phyloP scores from a whole-genome alignment of 305 asterid species.

The Fraxinus sp. region DNA sequence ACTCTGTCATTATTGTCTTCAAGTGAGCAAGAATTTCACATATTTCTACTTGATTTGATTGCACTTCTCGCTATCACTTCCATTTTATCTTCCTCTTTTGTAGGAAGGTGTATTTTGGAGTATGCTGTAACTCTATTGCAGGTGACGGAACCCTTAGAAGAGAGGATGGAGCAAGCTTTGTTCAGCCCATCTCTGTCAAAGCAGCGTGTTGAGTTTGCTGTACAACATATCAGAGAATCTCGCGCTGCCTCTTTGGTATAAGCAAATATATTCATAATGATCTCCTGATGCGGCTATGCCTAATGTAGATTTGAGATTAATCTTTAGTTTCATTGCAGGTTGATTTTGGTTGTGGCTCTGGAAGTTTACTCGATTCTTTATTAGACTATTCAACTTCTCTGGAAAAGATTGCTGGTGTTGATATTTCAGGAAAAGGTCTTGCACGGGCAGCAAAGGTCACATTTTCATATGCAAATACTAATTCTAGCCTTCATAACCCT shows the following conservation, averaged over 20 bases:
- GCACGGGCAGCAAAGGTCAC: slow-evolving; percentile 91
- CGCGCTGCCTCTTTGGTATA: slow-evolving; percentile 71
- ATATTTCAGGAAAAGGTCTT: slow-evolving; percentile 69
- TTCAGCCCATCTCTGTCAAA: slow-evolving; percentile 91
- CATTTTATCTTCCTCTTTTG: slow-evolving; percentile 14
- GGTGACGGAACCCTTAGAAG: slow-evolving; percentile 85
- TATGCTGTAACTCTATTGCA: slow-evolving; percentile 56
- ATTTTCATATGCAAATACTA: not conserved
- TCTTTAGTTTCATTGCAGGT: slow-evolving; percentile 52
- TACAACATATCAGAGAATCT: slow-evolving; percentile 70
- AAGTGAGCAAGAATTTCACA: slow-evolving; percentile 40
- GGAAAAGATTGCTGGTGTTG: slow-evolving; percentile 82
- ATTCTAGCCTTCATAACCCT: not conserved
- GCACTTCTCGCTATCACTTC: not conserved
- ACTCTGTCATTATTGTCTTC: slow-evolving; percentile 48
- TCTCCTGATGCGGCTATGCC: slow-evolving; percentile 2
- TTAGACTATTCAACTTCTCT: slow-evolving; percentile 73
- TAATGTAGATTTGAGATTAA: slow-evolving; percentile 28
- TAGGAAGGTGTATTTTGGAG: slow-evolving; percentile 70
- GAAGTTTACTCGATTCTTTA: slow-evolving; percentile 86
- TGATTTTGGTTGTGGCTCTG: slow-evolving; percentile 98
- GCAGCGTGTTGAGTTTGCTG: slow-evolving; percentile 92
- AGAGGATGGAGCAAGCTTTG: slow-evolving; percentile 90
- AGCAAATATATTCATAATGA: slow-evolving; percentile 22
- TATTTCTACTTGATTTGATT: slow-evolving; percentile 9